These are phyloP conservation scores for Chaetomium sp. DNA, from an alignment of 2,329 filamentous ascomycete species.

Conservation along the genomic window DNA sequence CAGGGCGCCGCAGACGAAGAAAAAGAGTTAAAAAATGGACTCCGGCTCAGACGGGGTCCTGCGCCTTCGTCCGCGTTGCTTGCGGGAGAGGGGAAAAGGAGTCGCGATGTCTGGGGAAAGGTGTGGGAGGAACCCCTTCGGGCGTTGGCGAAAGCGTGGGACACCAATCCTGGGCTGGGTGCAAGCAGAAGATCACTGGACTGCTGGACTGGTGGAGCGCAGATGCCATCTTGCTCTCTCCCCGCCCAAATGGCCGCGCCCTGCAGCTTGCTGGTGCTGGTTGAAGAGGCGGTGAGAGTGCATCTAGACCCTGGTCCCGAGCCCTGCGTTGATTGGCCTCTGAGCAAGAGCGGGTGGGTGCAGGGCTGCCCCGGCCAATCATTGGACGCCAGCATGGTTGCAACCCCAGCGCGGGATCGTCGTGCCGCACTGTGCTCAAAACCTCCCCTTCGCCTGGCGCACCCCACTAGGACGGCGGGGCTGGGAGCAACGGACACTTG, in stretches of 20 bases:
- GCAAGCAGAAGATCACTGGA: slow-evolving; percentile 10
- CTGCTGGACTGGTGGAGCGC: slow-evolving; percentile 8
- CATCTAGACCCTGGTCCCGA: slow-evolving; percentile 21
- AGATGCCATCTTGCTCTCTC: neutral
- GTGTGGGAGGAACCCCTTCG: slow-evolving; percentile 10
- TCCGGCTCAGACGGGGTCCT: slow-evolving; percentile 4
- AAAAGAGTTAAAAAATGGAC: neutral
- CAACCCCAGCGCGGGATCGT: slow-evolving; percentile 12
- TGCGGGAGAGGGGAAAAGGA: slow-evolving; percentile 7
- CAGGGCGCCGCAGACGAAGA: slow-evolving; percentile 1
- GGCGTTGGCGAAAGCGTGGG: slow-evolving; percentile 8
- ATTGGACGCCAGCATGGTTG: slow-evolving; percentile 5
- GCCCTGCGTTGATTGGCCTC: slow-evolving; percentile 20
- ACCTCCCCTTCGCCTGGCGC: neutral
- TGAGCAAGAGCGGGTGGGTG: slow-evolving; percentile 14
- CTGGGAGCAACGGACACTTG: neutral
- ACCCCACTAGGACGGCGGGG: too few relatives aligned
- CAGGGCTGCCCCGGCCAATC: slow-evolving; percentile 21
- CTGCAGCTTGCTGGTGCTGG: slow-evolving; percentile 18
- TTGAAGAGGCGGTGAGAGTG: slow-evolving; percentile 28
- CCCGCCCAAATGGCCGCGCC: slow-evolving; percentile 10
- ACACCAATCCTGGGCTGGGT: slow-evolving; percentile 6
- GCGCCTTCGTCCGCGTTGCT: slow-evolving; percentile 7
- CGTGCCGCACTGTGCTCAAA: slow-evolving; percentile 22
- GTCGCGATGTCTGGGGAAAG: slow-evolving; percentile 11